These are phyloP conservation scores for Plasmopara muralis DNA, from an alignment of 352 stramenopile species.

Conservation along the genomic window DNA sequence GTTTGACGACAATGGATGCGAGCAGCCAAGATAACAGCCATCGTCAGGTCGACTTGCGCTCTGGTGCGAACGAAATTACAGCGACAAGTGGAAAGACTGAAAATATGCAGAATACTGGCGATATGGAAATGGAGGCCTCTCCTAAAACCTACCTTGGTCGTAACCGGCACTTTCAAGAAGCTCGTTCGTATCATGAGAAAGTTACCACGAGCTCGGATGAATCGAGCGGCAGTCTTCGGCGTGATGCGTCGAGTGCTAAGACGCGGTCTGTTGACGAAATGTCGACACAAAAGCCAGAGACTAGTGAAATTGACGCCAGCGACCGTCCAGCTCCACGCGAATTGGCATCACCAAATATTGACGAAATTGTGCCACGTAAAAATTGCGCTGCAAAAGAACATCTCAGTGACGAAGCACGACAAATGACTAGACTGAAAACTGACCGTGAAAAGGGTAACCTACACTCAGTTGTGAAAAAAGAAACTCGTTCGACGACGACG, in stretches of 20 bases:
- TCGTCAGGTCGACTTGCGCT: constrained; percentile 2
- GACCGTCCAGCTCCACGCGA: constrained; percentile 4
- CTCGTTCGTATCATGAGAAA: constrained; percentile 12
- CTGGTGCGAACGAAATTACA: constrained; percentile 13
- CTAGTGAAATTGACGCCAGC: constrained; percentile 10
- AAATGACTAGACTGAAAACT: neutral
- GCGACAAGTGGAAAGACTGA: constrained; percentile 3
- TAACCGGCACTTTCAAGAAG: neutral
- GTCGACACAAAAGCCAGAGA: constrained; percentile 11
- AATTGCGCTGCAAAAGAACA: constrained; percentile 6
- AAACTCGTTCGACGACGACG: constrained; percentile 4
- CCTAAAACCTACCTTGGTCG: neutral
- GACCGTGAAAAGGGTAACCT: constrained; percentile 3
- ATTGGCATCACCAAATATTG: constrained; percentile 8
- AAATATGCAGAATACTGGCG: constrained; percentile 5
- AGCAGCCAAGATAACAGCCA: constrained; percentile 8
- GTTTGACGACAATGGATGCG: constrained; percentile 14
- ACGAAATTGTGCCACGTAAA: neutral
- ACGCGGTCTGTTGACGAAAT: constrained; percentile 2
- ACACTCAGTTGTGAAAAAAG: constrained; percentile 1
- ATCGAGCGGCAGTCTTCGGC: constrained; percentile 8
- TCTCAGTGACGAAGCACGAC: constrained; percentile 1
- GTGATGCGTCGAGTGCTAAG: constrained; percentile 3
- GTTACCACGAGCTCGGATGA: constrained; percentile 17
- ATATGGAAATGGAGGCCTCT: constrained; percentile 9